These are phyloP conservation scores for Saturnispora serradocipensis DNA, from an alignment of 805 yeast species.

Conservation along the genomic window DNA sequence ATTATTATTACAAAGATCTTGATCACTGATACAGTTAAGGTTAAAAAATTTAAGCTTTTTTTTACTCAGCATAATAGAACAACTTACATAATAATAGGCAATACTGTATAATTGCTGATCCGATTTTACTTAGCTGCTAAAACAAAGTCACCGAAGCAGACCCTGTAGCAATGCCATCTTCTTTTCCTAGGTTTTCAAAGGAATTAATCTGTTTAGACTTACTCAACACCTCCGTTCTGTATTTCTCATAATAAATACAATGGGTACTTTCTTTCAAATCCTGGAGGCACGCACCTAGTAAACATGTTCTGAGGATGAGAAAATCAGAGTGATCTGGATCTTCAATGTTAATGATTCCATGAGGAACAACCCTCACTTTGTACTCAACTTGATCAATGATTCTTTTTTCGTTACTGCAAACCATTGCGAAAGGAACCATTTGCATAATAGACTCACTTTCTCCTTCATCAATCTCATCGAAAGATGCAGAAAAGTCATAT, in stretches of 20 bases:
- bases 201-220: not conserved
- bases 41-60: not conserved
- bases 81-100: not conserved
- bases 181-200: not conserved
- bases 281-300: slow-evolving; percentile 72
- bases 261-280: slow-evolving; percentile 72
- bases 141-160: not conserved
- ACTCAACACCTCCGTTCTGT: slow-evolving; percentile 42
- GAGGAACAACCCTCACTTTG: slow-evolving; percentile 72
- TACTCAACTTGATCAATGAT: slow-evolving; percentile 61
- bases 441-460: slow-evolving; percentile 18
- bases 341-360: slow-evolving; percentile 81
- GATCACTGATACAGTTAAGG: not conserved
- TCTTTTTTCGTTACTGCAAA: slow-evolving; percentile 73
- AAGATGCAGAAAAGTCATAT: slow-evolving; percentile 25
- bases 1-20: not conserved
- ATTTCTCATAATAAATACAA: slow-evolving; percentile 66
- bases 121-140: not conserved
- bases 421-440: slow-evolving; percentile 76
- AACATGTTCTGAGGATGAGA: slow-evolving; percentile 59
- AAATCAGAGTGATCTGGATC: slow-evolving; percentile 77
- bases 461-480: slow-evolving; percentile 23
- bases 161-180: no score
- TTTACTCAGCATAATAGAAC: not conserved
- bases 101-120: not conserved